A percentile compares a stretch with the other conserved stretches of the same genome.
These are phyloP conservation scores for Mortierella sp. DNA, from an alignment of 371 early-diverging fungal species.

Conservation along the genomic window DNA sequence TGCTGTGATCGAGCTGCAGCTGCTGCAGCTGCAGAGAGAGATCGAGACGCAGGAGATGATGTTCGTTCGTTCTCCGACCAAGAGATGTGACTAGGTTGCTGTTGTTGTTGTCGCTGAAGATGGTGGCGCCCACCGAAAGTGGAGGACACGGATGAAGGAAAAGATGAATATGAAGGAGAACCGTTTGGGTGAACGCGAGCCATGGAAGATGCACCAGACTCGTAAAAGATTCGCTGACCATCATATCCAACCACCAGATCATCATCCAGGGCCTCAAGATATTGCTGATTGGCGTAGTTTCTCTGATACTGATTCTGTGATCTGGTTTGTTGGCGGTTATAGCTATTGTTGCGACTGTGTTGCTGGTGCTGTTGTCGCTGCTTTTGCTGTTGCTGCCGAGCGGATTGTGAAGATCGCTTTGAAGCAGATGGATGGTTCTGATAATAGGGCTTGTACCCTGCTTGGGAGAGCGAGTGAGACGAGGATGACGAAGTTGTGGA, in stretches of 20 bases:
- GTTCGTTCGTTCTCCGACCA: slow-evolving; percentile 35
- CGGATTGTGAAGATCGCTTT: slow-evolving; percentile 13
- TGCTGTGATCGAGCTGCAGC: neutral
- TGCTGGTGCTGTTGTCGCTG: slow-evolving; percentile 21
- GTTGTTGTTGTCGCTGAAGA: slow-evolving; percentile 11
- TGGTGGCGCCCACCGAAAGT: slow-evolving; percentile 18
- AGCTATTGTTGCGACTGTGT: slow-evolving; percentile 24
- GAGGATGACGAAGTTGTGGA: slow-evolving; percentile 62
- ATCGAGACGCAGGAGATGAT: slow-evolving; percentile 29
- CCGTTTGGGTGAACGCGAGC: slow-evolving; percentile 36
- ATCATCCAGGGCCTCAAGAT: slow-evolving; percentile 29
- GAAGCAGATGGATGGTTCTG: slow-evolving; percentile 13
- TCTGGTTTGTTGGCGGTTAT: slow-evolving; percentile 31
- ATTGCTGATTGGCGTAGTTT: slow-evolving; percentile 25
- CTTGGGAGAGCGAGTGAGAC: slow-evolving; percentile 4
- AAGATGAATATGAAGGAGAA: slow-evolving; percentile 29
- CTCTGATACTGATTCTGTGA: slow-evolving; percentile 19
- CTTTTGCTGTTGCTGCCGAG: slow-evolving; percentile 17
- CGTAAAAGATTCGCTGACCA: slow-evolving; percentile 29
- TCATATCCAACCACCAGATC: slow-evolving; percentile 46
- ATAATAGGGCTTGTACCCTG: slow-evolving; percentile 22
- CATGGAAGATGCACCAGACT: slow-evolving; percentile 35
- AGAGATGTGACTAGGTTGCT: slow-evolving; percentile 13
- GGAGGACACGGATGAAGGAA: slow-evolving; percentile 6
- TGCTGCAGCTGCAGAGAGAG: slow-evolving; percentile 12